Base-by-base conservation (phyloP, 805 yeast genomes). In the Clavispora carvajalis region DNA sequence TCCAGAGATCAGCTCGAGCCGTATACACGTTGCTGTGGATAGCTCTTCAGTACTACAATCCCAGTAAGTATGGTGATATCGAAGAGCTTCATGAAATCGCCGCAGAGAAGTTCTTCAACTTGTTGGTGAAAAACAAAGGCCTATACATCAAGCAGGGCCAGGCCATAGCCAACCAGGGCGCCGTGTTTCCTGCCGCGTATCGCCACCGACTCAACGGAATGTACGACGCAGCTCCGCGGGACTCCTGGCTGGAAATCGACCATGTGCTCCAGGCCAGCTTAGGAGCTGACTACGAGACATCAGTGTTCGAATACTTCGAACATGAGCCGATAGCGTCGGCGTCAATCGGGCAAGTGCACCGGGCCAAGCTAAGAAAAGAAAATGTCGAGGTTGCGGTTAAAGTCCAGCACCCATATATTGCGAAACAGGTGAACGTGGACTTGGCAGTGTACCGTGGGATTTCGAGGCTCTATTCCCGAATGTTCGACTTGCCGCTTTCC, bases 121-220 rank as follows among this genome's bases (percentile, higher is more conserved):
- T 67, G 51, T 40, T 67, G 21, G 50, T 53, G 45, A 39, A 44
- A 7, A 67, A 67, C 45, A 67, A 63, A 47, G 73, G 73, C 1
- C 66, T 85, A 15, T 85, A 82, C 54, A 80, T 85, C 57, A 85
- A 85, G 57, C 59, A 82, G 49, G 95, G 93, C 18, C 93, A 85
- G 67, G 81, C 85, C 38, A 71, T 85, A 34, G 91, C 93, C 2
- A 78, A 84, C 53, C 93, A 85, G 56, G 80, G 87, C 1, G 62
- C 73, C 21, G 67, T 82, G 52, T 76, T 85, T 47, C 95, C 95
- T 2, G 58, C 65, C 25, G 82, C 78, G 16, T 83, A 67, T 59
- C 86, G 79, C 48, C 71, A 65, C 30, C 71, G 74, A 51, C 80
- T 85, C 53, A 64, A 70, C 11, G 59, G 63, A 42, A 60, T 85